Evolutionary conservation across 257 asterid genomes (phyloP), one percentile per base, ranked within the genome.

Genomic region (Solanum peruvianum): DNA sequence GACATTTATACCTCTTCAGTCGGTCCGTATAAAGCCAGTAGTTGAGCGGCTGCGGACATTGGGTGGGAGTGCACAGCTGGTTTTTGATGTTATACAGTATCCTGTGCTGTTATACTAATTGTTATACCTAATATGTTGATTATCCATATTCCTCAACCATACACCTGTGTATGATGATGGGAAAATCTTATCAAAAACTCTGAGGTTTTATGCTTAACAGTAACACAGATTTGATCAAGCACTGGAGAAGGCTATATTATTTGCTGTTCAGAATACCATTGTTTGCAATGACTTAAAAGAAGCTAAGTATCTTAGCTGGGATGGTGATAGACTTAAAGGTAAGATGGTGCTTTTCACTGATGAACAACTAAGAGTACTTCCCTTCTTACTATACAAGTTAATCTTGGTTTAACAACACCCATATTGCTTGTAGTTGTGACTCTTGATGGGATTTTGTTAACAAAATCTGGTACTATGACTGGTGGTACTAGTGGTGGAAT

Each of bases 391-490:
- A 42, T 76, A 42, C 83, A 76, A 42, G 83, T 76, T 76, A 76
- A 76, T 76, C 60, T n/a, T 76, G 83, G 83, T 42, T 76, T 42
- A 76, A 76, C 33, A 42, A 76, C 23, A 41, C 4, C 29, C 13
- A 12, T 45, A 42, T 41, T 76, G 58, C 83, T 42, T 76, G 83
- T 41, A 97, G 99, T 97, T 91, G 99, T 97, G 91, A 97, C 99
- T 77, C 92, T 94, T 89, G 98, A 97, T 87, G 99, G 99, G 88
- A 96, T 92, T 90, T 91, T 97, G 87, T 88, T 96, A 93, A 88
- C 99, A 82, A 97, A 97, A 88, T 97, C 99, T 88, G 99, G 99
- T 84, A 97, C 99, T 82, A 97, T 97, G 99, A 97, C 99, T 88
- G 99, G 99, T 86, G 99, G 99, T 88, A 93, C 99, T 82, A 97